Base-by-base conservation (phyloP, 2,329 filamentous ascomycete genomes). In the Penicillium freii region DNA sequence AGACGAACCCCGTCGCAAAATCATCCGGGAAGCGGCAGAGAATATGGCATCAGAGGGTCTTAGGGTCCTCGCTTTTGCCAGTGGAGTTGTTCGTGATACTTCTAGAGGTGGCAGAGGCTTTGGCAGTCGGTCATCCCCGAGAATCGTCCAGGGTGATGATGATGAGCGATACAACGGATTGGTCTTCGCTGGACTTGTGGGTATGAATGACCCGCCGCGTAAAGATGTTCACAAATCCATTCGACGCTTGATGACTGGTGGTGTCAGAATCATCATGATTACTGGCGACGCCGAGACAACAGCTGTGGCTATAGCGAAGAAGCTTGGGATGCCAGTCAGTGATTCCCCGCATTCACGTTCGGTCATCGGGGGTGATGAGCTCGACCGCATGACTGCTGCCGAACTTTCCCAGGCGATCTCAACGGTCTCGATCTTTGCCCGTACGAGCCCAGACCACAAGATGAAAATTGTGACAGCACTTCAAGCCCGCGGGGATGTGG, bases 201-300 rank as follows among this genome's bases (percentile, higher is more conserved):
- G 94, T 47, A 99, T 99, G 93, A 96, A 91, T 65, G 94, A 99
- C 72, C 94, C 94, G 5, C 94, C 94, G 3, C 84, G 94, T 49
- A 91, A 92, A 63, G 92, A 92, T 43, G 94, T 99, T 9, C 89
- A 91, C 64, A 87, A 88, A 62, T 92, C 93, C 6, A 97, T 99
- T 65, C 84, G 91, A 65, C 88, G 89, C 60, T 80, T 99, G 54
- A 93, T 97, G 88, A 87, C 91, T 48, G 94, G 94, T 53, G 93
- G 93, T 39, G 94, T 99, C 61, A 94, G 92, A 73, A 91, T 99
- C 47, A 95, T 99, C 66, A 99, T 99, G 94, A 97, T 99, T 65
- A 99, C 94, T 10, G 94, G 94, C 57, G 94, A 99, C 73, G 91
- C 94, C 17, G 92, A 97, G 73, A 91, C 91, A 1, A 99, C 94